A percentile compares a stretch with the other conserved stretches of the same genome.
phyloP scores from a whole-genome alignment of 164 flowering plant species.

The Annona squamosa region DNA sequence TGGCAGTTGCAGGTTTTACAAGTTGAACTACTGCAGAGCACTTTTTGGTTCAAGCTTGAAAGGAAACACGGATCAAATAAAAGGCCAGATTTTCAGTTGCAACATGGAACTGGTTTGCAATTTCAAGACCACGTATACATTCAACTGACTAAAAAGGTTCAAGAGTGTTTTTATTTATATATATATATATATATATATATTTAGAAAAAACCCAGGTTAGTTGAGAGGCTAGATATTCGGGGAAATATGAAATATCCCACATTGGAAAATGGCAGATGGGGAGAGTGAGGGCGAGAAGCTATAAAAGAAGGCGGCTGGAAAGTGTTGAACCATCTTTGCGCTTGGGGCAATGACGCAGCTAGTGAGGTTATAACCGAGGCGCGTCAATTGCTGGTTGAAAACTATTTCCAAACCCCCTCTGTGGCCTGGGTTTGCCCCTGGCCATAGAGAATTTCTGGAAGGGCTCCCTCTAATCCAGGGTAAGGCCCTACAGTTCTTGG shows the following conservation, averaged over 20 bases:
- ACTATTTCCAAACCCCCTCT: slow-evolving; percentile 17
- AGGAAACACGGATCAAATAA: too few species aligned
- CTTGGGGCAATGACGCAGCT: slow-evolving; percentile 20
- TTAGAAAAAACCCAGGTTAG: too few species aligned
- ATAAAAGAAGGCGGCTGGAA: neutral
- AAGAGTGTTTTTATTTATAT: too few species aligned
- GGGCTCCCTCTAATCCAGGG: slow-evolving; percentile 20
- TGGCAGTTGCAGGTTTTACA: too few species aligned
- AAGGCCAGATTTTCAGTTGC: too few species aligned
- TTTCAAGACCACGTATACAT: too few species aligned
- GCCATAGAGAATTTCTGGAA: slow-evolving; percentile 17
- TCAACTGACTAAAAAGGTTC: too few species aligned
- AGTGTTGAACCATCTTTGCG: neutral
- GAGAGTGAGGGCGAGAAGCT: neutral
- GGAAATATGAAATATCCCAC: neutral
- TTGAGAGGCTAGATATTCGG: too few species aligned
- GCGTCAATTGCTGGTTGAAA: slow-evolving; percentile 19
- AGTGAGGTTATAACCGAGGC: slow-evolving; percentile 18
- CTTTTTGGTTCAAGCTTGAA: too few species aligned
- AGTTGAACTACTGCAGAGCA: too few species aligned
- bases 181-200: too few species aligned
- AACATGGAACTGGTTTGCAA: too few species aligned
- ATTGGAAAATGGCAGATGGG: neutral
- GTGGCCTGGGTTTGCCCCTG: slow-evolving; percentile 14
- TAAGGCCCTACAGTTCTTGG: slow-evolving; percentile 14